Conservation (phyloP, 2,329 filamentous ascomycete genomes). For the Cadophora sp. region DNA sequence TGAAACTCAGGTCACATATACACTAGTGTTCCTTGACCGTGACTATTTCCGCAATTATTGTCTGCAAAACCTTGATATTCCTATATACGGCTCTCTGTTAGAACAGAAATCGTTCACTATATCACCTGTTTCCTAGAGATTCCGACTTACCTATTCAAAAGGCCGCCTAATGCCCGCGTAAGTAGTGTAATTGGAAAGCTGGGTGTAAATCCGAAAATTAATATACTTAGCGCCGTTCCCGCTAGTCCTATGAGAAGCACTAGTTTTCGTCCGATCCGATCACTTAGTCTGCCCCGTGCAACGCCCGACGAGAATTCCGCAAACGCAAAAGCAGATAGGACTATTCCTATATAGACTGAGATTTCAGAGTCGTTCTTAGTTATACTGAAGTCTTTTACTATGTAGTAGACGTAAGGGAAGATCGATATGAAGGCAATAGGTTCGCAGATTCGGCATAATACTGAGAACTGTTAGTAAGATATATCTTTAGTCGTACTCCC, state of each 20-base stretch:
- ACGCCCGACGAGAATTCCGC: constrained; percentile 93
- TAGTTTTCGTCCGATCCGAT: constrained; percentile 90
- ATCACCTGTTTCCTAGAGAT: neutral
- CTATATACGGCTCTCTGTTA: constrained; percentile 50
- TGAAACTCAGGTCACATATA: constrained; percentile 57
- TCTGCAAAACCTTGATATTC: constrained; percentile 94
- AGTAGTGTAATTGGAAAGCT: constrained; percentile 83
- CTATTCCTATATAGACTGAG: constrained; percentile 92
- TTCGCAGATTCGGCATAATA: constrained; percentile 94
- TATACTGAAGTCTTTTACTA: constrained; percentile 91
- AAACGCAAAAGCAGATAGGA: constrained; percentile 94
- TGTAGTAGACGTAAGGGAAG: constrained; percentile 97
- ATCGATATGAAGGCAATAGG: constrained; percentile 99
- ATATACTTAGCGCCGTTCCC: constrained; percentile 90
- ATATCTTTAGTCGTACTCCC: too few species aligned
- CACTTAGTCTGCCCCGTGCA: constrained; percentile 92
- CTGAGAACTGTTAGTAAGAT: too few species aligned
- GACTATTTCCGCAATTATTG: constrained; percentile 91
- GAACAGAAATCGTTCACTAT: neutral
- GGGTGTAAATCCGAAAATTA: constrained; percentile 89
- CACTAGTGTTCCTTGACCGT: constrained; percentile 93
- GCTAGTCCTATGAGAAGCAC: constrained; percentile 88
- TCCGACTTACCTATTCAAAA: constrained; percentile 82
- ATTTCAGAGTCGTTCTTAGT: constrained; percentile 81
- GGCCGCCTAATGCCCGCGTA: constrained; percentile 85